Percentiles rank a stretch among this genome's conserved stretches.
phyloP scores from a whole-genome alignment of 192 early-diverging fungal species.

The Rhizophagus prolifer region DNA sequence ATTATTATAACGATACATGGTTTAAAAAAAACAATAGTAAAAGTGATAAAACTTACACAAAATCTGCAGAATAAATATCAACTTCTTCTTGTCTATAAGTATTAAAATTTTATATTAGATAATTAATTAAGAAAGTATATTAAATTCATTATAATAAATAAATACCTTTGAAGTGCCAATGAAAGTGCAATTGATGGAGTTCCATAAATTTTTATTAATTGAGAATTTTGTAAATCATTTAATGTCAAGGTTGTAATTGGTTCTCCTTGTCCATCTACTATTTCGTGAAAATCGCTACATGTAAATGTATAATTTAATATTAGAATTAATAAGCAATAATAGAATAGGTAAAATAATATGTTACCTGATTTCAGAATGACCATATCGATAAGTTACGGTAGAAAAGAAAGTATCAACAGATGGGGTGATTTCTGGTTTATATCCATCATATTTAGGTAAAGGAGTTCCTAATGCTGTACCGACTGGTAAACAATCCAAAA shows the following conservation, averaged over 20 bases:
- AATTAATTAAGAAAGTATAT: neutral
- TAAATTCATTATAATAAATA: neutral
- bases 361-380: neutral
- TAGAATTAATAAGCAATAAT: neutral
- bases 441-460: neutral
- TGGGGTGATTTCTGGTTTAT: neutral
- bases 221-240: neutral
- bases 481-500: neutral
- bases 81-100: neutral
- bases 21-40: neutral
- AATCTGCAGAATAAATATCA: neutral
- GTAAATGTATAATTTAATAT: neutral
- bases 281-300: neutral
- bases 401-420: slow-evolving; percentile 2
- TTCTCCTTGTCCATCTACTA: slow-evolving; percentile 7
- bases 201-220: neutral
- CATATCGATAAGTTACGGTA: neutral
- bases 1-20: neutral
- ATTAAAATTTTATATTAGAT: neutral
- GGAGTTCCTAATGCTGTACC: neutral
- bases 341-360: neutral
- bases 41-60: neutral
- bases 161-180: neutral
- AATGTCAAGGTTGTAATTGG: neutral
- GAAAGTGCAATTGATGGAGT: neutral